Conservation (phyloP, 495 filamentous ascomycete species). For the Tuber brumale region DNA sequence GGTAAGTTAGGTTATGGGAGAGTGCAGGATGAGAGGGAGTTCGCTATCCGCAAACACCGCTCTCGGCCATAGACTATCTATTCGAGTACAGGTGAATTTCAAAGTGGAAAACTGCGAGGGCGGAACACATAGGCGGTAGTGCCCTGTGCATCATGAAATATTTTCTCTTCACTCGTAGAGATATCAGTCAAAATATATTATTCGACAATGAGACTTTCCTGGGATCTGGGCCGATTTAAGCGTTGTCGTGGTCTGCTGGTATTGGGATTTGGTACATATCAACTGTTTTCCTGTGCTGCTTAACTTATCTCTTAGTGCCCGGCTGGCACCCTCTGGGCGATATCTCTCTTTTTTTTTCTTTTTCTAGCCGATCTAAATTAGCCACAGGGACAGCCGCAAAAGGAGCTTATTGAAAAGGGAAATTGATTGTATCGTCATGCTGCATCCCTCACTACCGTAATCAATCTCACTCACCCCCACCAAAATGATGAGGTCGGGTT, state of each 20-base stretch:
- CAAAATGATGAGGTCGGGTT: neutral
- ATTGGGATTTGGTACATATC: neutral
- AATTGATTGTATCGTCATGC: constrained; percentile 17
- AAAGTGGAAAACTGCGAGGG: neutral
- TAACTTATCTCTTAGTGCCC: neutral
- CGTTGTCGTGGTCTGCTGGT: neutral
- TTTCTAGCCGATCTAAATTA: neutral
- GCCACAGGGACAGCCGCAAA: neutral
- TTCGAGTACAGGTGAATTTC: neutral
- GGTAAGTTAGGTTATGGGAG: neutral
- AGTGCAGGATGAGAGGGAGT: neutral
- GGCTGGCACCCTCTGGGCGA: neutral
- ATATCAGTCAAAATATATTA: neutral
- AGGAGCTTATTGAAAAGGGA: neutral
- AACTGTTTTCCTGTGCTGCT: neutral
- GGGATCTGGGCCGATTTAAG: neutral
- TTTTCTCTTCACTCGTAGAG: neutral
- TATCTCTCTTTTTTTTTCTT: neutral
- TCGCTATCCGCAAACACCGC: neutral
- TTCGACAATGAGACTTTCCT: neutral
- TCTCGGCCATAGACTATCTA: neutral
- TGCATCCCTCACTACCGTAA: constrained; percentile 9
- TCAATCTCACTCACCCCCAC: neutral
- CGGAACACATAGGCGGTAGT: neutral
- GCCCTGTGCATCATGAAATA: neutral